Evolutionary conservation across 2,329 filamentous ascomycete genomes (phyloP).

Genomic region (Verticillium albo-atrum): DNA sequence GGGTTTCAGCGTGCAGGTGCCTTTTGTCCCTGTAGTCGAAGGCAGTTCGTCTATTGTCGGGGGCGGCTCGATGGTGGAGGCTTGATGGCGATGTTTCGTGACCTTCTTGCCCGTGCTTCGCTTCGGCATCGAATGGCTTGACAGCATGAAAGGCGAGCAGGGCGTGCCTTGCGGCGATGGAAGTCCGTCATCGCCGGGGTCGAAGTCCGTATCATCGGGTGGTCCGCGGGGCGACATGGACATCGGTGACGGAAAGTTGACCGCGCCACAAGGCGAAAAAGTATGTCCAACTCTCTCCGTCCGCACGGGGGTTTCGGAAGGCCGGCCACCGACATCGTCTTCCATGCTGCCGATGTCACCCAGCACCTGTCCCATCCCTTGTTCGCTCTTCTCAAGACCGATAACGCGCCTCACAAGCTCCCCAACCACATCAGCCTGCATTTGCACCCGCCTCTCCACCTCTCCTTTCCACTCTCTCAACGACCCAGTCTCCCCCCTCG

Average conservation of each 20-base stretch:
- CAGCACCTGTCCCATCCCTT: neutral
- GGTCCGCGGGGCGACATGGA: neutral
- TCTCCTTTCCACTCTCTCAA: neutral
- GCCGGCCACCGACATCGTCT: too few species aligned
- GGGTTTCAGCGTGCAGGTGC: neutral
- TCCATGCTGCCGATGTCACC: neutral
- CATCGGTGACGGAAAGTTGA: neutral
- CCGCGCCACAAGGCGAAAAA: neutral
- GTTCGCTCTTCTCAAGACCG: neutral
- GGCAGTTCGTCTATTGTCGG: neutral
- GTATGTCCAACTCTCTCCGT: too few species aligned
- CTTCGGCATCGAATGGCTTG: neutral
- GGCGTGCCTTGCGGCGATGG: too few species aligned
- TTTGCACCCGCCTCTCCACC: constrained; percentile 2
- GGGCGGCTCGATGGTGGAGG: neutral
- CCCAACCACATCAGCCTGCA: constrained; percentile 4
- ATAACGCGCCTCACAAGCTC: neutral
- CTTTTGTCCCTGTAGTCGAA: too few species aligned
- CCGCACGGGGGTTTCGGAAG: neutral
- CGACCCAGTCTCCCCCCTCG: neutral
- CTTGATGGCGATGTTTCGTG: neutral
- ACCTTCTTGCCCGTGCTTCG: neutral
- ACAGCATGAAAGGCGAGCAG: too few species aligned
- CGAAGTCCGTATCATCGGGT: neutral
- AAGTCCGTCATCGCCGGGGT: neutral